Evolutionary conservation across 2,329 filamentous ascomycete species (phyloP), one percentile per base, ranked within the genome.

Genomic region (Diaporthe amygdali): DNA sequence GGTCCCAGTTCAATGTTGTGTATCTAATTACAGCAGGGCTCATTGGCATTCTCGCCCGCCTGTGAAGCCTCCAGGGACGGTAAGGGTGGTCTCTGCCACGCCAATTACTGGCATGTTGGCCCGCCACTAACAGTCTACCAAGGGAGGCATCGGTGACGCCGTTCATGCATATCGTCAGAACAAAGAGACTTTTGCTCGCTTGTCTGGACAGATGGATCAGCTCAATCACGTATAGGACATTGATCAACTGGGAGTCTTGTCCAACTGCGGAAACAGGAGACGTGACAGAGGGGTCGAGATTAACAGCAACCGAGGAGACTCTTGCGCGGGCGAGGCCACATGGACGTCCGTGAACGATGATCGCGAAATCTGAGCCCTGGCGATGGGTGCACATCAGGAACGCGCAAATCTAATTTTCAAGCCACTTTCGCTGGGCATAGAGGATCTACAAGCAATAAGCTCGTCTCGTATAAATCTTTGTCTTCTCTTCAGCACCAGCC

Each of bases 61-160:
- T 56, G 64, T 71, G 64, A 51, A 20, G n/a, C 47, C 47, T 56
- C 66, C 64, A 59, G 54, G 51, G 69, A 41, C 41, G 66, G 46
- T n/a, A 63, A 32, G 44, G 68, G 30, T 46, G 52, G 63, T 59
- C 52, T 70, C 69, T 67, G 54, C 25, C 63, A 68, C 69, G 44
- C 63, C 52, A 69, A 7, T 56, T 52, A 59, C 64, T 68, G 69
- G 71, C 66, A 68, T 72, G 71, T 32, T 71, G 32, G 64, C 17
- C 37, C 59, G 61, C 54, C 63, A 67, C 46, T 68, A 72, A 70
- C 49, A 67, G n/a, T 27, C 52, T 59, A 46, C 20, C 52, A 72
- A 70, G 71, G 71, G 71, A 72, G 41, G n/a, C 30, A 27, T 71
- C 61, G 34, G 37, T 67, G 41, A 56, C 41, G 66, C 39, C 66